phyloP scores from a whole-genome alignment of 257 asterid species.

The Solanum tarapatanum region DNA sequence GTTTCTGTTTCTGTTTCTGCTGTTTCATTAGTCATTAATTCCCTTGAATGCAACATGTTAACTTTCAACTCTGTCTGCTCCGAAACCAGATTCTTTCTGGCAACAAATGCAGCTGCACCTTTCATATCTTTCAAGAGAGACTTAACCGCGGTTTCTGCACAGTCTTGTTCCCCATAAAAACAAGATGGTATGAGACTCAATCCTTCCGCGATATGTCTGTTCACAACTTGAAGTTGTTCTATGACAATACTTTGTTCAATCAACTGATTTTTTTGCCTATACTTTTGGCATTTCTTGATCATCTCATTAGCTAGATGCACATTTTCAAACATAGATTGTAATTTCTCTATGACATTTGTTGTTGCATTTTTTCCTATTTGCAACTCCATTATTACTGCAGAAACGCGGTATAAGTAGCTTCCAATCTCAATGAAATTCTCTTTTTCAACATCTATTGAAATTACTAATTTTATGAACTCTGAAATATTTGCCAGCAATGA shows the following conservation, averaged over 20 bases:
- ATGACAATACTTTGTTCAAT: conserved; percentile 16
- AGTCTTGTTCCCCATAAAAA: conserved; percentile 31
- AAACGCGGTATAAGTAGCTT: conserved; percentile 55
- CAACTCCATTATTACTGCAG: conserved; percentile 47
- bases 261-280: conserved; percentile 1
- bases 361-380: conserved; percentile 28
- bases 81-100: conserved; percentile 2
- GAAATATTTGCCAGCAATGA: conserved; percentile 33
- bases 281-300: conserved; percentile 17
- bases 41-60: conserved; percentile 1
- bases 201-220: conserved; percentile 45
- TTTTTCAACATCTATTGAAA: conserved; percentile 27
- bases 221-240: conserved; percentile 38
- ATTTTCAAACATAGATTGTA: conserved; percentile 32
- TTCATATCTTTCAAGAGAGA: conserved; percentile 56
- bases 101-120: conserved; percentile 17
- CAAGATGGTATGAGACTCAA: conserved; percentile 32
- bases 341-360: conserved; percentile 25
- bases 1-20: conserved; percentile 20
- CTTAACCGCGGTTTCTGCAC: conserved; percentile 38
- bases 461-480: conserved; percentile 30
- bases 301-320: conserved; percentile 33
- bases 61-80: conserved; percentile 7
- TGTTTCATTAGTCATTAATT: conserved; percentile 2
- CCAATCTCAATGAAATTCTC: conserved; percentile 44